phyloP scores from a whole-genome alignment of 73 alveolate genomes.

The Paramecium octaurelia region DNA sequence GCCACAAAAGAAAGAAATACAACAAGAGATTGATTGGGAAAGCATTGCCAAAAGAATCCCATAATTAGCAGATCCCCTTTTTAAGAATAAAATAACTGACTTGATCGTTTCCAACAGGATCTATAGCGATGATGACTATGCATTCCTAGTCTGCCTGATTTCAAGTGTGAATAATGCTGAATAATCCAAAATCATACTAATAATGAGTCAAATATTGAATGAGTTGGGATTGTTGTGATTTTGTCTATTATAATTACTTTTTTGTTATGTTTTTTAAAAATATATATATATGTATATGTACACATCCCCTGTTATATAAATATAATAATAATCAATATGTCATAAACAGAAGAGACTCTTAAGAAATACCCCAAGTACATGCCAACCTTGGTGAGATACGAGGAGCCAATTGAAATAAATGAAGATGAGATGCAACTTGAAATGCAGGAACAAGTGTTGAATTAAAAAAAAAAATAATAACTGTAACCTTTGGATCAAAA shows the following conservation, averaged over 20 bases:
- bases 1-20: neutral
- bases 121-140: conserved; percentile 37
- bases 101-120: neutral
- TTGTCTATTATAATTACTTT: neutral
- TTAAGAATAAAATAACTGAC: neutral
- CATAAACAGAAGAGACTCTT: neutral
- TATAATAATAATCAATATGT: neutral
- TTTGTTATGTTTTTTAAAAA: neutral
- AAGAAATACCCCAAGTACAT: neutral
- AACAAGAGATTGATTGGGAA: conserved; percentile 24
- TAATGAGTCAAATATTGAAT: neutral
- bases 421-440: neutral
- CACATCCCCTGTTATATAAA: no score
- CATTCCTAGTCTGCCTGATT: conserved; percentile 22
- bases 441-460: neutral
- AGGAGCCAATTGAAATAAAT: conserved; percentile 13
- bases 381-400: conserved; percentile 23
- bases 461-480: conserved; percentile 54
- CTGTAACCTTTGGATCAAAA: conserved; percentile 58
- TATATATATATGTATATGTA: neutral
- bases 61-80: neutral
- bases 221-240: conserved; percentile 34
- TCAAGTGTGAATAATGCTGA: conserved; percentile 27
- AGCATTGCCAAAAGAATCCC: conserved; percentile 18
- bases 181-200: neutral